Evolutionary conservation across 176 grass and related monocot species (phyloP).

Genomic region (Oryza rufipogon): DNA sequence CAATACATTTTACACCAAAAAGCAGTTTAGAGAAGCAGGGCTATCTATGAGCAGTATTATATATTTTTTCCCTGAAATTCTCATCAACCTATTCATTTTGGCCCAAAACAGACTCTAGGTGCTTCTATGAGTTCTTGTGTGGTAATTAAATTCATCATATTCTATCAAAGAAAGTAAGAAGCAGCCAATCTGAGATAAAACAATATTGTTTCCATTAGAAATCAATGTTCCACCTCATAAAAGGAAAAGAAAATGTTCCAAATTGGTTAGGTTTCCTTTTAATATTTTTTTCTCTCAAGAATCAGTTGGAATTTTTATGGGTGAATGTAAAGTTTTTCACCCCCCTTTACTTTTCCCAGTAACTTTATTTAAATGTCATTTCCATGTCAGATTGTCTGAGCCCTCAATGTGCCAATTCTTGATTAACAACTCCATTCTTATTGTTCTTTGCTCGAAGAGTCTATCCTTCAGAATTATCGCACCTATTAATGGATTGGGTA

Average conservation of each 20-base stretch:
- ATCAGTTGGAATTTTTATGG: not conserved
- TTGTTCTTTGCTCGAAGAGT: not conserved
- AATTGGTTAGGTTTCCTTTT: not conserved
- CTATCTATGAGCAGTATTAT: constrained; percentile 6
- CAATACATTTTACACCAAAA: not conserved
- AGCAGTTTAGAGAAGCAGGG: not conserved
- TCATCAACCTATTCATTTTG: not conserved
- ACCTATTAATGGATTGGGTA: not conserved
- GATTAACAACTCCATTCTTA: constrained; percentile 21
- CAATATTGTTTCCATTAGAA: not conserved
- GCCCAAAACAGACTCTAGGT: not conserved
- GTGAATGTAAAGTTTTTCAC: not conserved
- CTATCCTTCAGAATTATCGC: not conserved
- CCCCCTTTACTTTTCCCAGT: not conserved
- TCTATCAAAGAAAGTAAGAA: not conserved
- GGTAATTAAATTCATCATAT: not conserved
- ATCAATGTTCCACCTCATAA: no score
- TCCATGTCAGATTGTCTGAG: not conserved
- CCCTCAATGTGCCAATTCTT: not conserved
- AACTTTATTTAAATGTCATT: not conserved
- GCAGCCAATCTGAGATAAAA: not conserved
- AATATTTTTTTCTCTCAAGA: not conserved
- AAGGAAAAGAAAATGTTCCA: not conserved
- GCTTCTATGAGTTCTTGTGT: not conserved
- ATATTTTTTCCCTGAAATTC: not conserved